Percentiles rank a stretch among this genome's conserved stretches.
phyloP scores from a whole-genome alignment of 805 yeast species.

The Clavispora asparagi region DNA sequence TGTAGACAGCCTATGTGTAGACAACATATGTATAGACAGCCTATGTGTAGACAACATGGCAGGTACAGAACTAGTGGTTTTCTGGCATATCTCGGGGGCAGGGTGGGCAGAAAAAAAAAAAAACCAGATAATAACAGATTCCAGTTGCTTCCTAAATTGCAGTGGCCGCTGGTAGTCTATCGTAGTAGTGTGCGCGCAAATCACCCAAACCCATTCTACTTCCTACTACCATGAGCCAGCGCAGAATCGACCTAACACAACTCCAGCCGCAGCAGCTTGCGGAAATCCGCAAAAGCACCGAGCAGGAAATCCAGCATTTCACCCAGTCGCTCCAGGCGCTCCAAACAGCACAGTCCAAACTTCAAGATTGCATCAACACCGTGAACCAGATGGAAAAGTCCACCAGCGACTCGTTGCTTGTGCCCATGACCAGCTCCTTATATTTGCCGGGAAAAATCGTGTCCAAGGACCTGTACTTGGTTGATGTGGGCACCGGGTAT shows the following conservation, averaged over 20 bases:
- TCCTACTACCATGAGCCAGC: constrained; percentile 11
- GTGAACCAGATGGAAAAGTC: constrained; percentile 49
- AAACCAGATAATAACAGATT: too few relatives aligned
- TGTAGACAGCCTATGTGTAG: too few relatives aligned
- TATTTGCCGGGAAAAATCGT: constrained; percentile 82
- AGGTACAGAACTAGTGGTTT: too few relatives aligned
- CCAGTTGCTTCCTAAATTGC: too few relatives aligned
- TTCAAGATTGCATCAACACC: constrained; percentile 72
- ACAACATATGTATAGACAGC: too few relatives aligned
- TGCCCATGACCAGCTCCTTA: constrained; percentile 84
- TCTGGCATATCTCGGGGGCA: not conserved
- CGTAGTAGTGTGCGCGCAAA: not conserved
- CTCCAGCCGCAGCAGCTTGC: constrained; percentile 80
- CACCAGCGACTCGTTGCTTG: constrained; percentile 50
- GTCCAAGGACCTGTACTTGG: constrained; percentile 66
- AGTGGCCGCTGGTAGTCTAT: too few relatives aligned
- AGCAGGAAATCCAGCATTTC: constrained; percentile 81
- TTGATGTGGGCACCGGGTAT: constrained; percentile 96
- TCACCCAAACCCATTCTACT: not conserved
- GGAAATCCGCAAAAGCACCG: constrained; percentile 77
- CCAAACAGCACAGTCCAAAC: constrained; percentile 74
- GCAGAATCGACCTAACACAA: constrained; percentile 54
- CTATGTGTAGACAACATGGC: too few relatives aligned
- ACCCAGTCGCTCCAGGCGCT: constrained; percentile 80
- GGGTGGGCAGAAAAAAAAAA: too few relatives aligned